Base-by-base conservation (phyloP, 768 basidiomycete genomes). In the Rhodocollybia butyracea region DNA sequence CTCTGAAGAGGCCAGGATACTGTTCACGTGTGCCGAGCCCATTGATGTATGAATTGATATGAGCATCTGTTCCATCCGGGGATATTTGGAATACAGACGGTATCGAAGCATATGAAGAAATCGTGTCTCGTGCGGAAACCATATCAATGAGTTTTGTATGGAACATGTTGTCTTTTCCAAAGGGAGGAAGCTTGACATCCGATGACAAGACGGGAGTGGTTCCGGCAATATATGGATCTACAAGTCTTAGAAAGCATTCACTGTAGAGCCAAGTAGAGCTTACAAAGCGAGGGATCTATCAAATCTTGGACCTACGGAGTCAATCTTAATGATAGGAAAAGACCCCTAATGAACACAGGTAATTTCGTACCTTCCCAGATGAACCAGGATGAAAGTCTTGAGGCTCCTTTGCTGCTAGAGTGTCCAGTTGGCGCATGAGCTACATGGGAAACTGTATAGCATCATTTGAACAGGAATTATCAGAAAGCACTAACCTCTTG, bases 341-440 rank as follows among this genome's bases (percentile, higher is more conserved):
- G 39, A 17, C 57, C 58, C 13, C 7, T 31, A 21, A 15, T 21
- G 13, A n/a, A 21, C 11, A 31, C 34, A 11, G 12, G 17, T 6
- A 17, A 34, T 32, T 47, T n/a, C n/a, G 15, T 26, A 59, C 60
- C 42, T 57, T 59, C 3, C 59, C 59, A 19, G n/a, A 34, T 5
- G 59, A 60, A n/a, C 59, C 56, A 12, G 60, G 60, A 52, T 61
- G 60, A 24, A 57, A 61, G 24, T 61, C 60, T 40, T 48, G 53
- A 2, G 60, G 60, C 29, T 61, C 60, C 3, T 40, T 43, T 21
- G 45, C 39, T 7, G 60, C 58, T 13, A 61, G 38, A 3, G 56
- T 24, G 42, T 61, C 52, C 24, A 61, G 38, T 50, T 61, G 59
- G 7, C 27, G 50, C 24, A 59, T 39, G 3, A 61, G 42, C 60